A percentile compares a stretch with the other conserved stretches of the same genome.
These are phyloP conservation scores for Rhododendron mucronatum DNA, from an alignment of 148 eudicot species.

Conservation along the genomic window DNA sequence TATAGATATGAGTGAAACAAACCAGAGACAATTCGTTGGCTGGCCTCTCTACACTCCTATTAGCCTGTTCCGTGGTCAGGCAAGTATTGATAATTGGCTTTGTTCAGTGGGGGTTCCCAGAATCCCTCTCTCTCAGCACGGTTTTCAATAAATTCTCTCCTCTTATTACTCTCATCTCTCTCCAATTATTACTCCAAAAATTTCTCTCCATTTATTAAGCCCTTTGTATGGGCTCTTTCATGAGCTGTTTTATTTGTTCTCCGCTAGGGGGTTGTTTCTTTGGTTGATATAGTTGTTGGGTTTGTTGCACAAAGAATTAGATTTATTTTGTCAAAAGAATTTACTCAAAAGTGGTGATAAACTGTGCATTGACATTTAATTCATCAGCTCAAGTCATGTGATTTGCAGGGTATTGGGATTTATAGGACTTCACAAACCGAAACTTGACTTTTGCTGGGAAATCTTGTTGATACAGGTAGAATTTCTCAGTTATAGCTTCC, in stretches of 20 bases:
- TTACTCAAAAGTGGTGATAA: not conserved
- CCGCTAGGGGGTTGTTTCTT: not conserved
- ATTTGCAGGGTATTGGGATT: too few species aligned
- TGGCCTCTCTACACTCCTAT: not conserved
- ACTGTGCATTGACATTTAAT: not conserved
- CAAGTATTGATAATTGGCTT: not conserved
- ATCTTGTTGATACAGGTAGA: too few species aligned
- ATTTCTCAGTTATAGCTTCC: not conserved
- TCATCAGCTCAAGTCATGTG: too few species aligned
- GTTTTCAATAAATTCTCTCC: too few species aligned
- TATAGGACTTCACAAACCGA: too few species aligned
- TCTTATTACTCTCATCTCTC: too few species aligned
- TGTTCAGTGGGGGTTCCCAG: too few species aligned
- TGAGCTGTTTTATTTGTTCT: not conserved
- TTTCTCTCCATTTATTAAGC: too few species aligned
- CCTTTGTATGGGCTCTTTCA: not conserved
- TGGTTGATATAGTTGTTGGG: not conserved
- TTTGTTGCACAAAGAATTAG: not conserved
- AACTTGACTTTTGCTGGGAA: not conserved
- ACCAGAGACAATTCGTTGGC: not conserved
- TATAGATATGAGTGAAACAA: not conserved
- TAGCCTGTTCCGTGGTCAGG: not conserved
- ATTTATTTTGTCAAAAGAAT: not conserved
- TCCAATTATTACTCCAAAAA: too few species aligned
- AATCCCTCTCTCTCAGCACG: too few species aligned